Percentiles rank a stretch among this genome's conserved stretches.
phyloP scores from a whole-genome alignment of 805 yeast genomes.

The Teunomyces atbi region DNA sequence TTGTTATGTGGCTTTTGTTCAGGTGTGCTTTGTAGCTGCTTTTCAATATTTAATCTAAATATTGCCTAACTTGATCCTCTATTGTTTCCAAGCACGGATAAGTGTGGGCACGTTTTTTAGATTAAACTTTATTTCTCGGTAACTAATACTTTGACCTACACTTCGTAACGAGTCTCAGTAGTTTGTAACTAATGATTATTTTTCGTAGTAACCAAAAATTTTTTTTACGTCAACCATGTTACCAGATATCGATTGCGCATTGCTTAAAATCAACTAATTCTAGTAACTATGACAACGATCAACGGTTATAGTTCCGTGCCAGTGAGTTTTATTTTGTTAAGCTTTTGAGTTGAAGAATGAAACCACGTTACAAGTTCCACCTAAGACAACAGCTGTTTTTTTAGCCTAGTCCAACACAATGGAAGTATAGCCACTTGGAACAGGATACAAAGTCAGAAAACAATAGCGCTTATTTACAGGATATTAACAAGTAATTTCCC shows the following conservation, averaged over 20 bases:
- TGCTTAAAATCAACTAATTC: neutral
- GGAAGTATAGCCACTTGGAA: neutral
- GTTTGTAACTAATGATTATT: too few relatives aligned
- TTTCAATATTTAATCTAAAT: neutral
- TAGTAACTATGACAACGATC: neutral
- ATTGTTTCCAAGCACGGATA: neutral
- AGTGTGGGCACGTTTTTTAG: neutral
- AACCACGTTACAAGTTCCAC: neutral
- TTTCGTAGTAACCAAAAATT: neutral
- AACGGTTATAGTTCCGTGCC: neutral
- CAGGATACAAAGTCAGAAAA: neutral
- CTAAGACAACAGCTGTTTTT: neutral
- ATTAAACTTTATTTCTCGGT: neutral
- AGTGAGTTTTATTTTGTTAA: neutral
- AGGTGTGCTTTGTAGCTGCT: neutral
- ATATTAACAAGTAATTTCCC: neutral
- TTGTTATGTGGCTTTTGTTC: neutral
- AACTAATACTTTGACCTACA: neutral
- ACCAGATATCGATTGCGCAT: neutral
- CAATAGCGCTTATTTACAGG: neutral
- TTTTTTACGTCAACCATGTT: neutral
- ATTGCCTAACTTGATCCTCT: neutral
- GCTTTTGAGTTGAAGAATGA: neutral
- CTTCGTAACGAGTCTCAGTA: too few relatives aligned
- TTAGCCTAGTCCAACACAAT: neutral